Evolutionary conservation across 805 yeast species (phyloP).

Genomic region (Ogataea angusta): DNA sequence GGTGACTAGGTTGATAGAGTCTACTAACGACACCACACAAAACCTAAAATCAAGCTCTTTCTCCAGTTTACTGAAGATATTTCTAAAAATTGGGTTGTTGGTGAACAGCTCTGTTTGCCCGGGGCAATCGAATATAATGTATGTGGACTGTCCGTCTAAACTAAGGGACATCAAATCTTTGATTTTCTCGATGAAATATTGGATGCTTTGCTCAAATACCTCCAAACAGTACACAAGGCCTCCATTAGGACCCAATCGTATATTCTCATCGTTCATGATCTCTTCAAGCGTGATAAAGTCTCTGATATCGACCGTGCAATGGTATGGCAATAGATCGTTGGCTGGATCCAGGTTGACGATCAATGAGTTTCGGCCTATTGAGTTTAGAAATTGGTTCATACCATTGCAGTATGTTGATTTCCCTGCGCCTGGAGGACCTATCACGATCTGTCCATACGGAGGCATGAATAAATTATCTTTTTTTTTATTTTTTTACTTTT

Average conservation of each 20-base stretch:
- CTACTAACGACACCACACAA: slow-evolving; percentile 84
- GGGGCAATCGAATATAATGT: slow-evolving; percentile 83
- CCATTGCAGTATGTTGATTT: slow-evolving; percentile 95
- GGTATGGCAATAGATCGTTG: slow-evolving; percentile 52
- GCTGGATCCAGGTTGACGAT: slow-evolving; percentile 89
- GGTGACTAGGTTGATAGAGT: slow-evolving; percentile 73
- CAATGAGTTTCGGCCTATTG: slow-evolving; percentile 88
- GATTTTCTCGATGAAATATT: slow-evolving; percentile 55
- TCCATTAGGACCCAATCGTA: slow-evolving; percentile 67
- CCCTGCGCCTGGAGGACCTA: slow-evolving; percentile 98
- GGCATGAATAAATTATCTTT: slow-evolving; percentile 36
- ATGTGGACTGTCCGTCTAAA: slow-evolving; percentile 47
- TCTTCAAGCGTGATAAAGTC: slow-evolving; percentile 57
- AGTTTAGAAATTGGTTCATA: slow-evolving; percentile 84
- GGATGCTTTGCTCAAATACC: slow-evolving; percentile 51
- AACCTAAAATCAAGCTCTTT: slow-evolving; percentile 65
- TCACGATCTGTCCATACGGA: slow-evolving; percentile 81
- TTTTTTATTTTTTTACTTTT: not conserved
- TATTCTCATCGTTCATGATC: slow-evolving; percentile 49
- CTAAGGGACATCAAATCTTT: slow-evolving; percentile 46
- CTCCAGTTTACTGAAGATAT: slow-evolving; percentile 63
- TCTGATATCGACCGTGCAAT: slow-evolving; percentile 53
- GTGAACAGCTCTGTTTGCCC: slow-evolving; percentile 97
- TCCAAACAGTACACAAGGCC: slow-evolving; percentile 89
- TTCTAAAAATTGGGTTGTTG: slow-evolving; percentile 70